A percentile compares a stretch with the other conserved stretches of the same genome.
Evolutionary conservation across 2,329 filamentous ascomycete species (phyloP).

Genomic region (Microsporum canis): DNA sequence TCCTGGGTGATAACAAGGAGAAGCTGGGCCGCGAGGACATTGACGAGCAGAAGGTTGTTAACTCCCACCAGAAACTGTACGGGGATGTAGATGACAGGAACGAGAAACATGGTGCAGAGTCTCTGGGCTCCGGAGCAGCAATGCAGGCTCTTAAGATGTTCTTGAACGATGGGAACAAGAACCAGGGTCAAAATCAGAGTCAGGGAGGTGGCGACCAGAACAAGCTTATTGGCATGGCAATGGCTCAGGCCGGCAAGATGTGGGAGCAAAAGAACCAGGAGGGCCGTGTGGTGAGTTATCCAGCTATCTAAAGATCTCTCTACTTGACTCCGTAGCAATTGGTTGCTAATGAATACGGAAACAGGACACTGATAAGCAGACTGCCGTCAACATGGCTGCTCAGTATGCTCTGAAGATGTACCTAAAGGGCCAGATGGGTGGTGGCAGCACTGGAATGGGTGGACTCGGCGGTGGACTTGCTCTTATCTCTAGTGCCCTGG

Average conservation of each 20-base stretch:
- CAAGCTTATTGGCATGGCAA: constrained; percentile 71
- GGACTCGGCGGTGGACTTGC: constrained; percentile 36
- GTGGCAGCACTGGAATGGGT: constrained; percentile 37
- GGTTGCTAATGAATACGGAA: constrained; percentile 13
- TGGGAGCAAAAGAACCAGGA: constrained; percentile 49
- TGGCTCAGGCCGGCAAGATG: constrained; percentile 76
- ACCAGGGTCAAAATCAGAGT: constrained; percentile 4
- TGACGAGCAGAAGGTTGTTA: constrained; percentile 56
- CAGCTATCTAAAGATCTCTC: not conserved
- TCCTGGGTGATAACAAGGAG: constrained; percentile 45
- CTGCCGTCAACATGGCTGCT: constrained; percentile 63
- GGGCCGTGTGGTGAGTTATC: constrained; percentile 40
- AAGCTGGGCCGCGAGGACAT: constrained; percentile 40
- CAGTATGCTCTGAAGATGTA: constrained; percentile 89
- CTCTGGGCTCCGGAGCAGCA: constrained; percentile 35
- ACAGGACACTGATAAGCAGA: constrained; percentile 62
- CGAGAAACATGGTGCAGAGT: constrained; percentile 37
- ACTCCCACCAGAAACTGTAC: constrained; percentile 67
- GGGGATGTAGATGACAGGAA: constrained; percentile 42
- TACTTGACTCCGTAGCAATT: not conserved
- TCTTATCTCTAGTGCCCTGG: constrained; percentile 40
- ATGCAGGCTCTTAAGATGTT: constrained; percentile 65
- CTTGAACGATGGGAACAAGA: constrained; percentile 40
- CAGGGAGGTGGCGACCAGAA: constrained; percentile 50
- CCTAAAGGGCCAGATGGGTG: constrained; percentile 59